These are phyloP conservation scores for Metschnikowia kofuensis DNA, from an alignment of 805 yeast species.

Conservation along the genomic window DNA sequence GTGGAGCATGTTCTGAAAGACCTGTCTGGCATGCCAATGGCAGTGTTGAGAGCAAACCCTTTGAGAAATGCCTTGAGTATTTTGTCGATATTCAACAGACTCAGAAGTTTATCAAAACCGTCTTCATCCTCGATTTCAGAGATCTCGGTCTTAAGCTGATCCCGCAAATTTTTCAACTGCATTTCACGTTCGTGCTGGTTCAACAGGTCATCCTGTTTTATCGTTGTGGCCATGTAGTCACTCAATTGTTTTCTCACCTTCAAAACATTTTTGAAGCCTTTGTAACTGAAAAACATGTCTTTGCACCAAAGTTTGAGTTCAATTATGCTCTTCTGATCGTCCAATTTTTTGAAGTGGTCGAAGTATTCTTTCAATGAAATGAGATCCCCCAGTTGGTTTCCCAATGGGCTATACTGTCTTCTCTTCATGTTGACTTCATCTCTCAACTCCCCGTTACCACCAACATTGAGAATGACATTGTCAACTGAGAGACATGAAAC, in stretches of 20 bases:
- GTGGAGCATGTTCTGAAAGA: slow-evolving; percentile 81
- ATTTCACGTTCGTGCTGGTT: slow-evolving; percentile 24
- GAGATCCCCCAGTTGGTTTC: slow-evolving; percentile 78
- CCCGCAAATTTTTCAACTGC: slow-evolving; percentile 23
- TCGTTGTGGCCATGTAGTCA: slow-evolving; percentile 58
- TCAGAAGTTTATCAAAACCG: slow-evolving; percentile 13
- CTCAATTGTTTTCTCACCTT: slow-evolving; percentile 73
- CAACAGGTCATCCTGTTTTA: slow-evolving; percentile 39
- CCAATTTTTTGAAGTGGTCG: slow-evolving; percentile 45
- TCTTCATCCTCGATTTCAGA: slow-evolving; percentile 22
- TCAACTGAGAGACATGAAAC: slow-evolving; percentile 93
- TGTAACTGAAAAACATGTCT: slow-evolving; percentile 67
- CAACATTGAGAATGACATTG: slow-evolving; percentile 75
- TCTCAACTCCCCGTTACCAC: slow-evolving; percentile 61
- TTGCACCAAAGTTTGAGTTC: slow-evolving; percentile 83
- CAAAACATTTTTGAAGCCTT: slow-evolving; percentile 76
- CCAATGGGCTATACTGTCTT: slow-evolving; percentile 64
- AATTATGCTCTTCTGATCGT: slow-evolving; percentile 27
- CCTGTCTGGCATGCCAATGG: slow-evolving; percentile 92
- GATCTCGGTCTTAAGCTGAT: slow-evolving; percentile 24
- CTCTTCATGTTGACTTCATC: slow-evolving; percentile 83
- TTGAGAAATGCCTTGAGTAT: slow-evolving; percentile 75
- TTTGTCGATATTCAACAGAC: slow-evolving; percentile 48
- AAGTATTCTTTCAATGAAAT: slow-evolving; percentile 76
- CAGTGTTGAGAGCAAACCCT: slow-evolving; percentile 87